phyloP scores from a whole-genome alignment of 2,329 filamentous ascomycete species.

The Phoma sp. region DNA sequence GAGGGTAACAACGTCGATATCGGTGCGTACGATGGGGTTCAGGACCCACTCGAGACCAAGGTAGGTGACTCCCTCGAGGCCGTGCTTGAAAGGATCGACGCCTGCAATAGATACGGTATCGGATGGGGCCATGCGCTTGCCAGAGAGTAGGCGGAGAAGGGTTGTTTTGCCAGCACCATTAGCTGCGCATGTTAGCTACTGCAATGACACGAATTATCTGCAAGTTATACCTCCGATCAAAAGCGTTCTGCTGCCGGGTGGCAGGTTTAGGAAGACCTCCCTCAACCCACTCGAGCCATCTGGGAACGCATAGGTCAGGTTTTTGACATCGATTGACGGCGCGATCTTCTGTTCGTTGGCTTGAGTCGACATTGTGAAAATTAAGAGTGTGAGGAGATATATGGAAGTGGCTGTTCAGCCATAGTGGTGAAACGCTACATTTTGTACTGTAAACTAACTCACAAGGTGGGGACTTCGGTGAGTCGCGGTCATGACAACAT shows the following conservation, averaged over 20 bases:
- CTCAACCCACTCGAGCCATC: slow-evolving; percentile 82
- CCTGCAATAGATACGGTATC: slow-evolving; percentile 78
- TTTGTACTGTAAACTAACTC: slow-evolving; percentile 12
- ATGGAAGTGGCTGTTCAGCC: neutral
- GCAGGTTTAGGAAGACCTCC: slow-evolving; percentile 77
- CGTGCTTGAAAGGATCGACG: slow-evolving; percentile 89
- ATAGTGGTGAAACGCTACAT: slow-evolving; percentile 3
- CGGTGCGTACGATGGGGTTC: slow-evolving; percentile 93
- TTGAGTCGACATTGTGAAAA: slow-evolving; percentile 31
- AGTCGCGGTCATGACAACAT: slow-evolving; percentile 14
- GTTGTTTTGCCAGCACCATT: slow-evolving; percentile 99
- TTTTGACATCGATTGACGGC: slow-evolving; percentile 74
- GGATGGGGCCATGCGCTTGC: slow-evolving; percentile 87
- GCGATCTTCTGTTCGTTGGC: slow-evolving; percentile 32
- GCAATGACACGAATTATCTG: neutral
- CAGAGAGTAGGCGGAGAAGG: slow-evolving; percentile 89
- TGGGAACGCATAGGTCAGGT: slow-evolving; percentile 88
- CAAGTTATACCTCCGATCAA: slow-evolving; percentile 76
- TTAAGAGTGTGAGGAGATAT: neutral
- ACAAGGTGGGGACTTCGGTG: slow-evolving; percentile 10
- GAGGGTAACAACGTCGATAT: slow-evolving; percentile 89
- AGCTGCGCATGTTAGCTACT: slow-evolving; percentile 55
- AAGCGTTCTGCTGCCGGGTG: slow-evolving; percentile 83
- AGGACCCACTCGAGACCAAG: slow-evolving; percentile 98
- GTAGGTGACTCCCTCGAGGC: slow-evolving; percentile 93